Conservation (phyloP, 352 stramenopile genomes). For the Phytophthora boehmeriae region DNA sequence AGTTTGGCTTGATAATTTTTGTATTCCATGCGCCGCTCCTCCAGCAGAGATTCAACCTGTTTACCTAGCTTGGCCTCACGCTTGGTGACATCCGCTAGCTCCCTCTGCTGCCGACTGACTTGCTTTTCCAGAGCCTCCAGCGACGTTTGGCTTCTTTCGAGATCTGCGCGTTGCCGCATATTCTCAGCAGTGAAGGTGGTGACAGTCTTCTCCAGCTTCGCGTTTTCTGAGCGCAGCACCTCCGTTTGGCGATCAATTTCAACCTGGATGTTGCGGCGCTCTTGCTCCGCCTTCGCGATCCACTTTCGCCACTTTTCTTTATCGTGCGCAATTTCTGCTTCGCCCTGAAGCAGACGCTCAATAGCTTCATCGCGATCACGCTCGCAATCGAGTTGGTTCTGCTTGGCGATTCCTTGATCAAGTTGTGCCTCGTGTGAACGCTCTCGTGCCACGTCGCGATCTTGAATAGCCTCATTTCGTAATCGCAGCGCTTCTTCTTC, state of each 20-base stretch:
- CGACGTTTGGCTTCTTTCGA: conserved; percentile 26
- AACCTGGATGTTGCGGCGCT: conserved; percentile 65
- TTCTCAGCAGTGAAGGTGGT: conserved; percentile 15
- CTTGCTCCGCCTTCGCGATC: conserved; percentile 47
- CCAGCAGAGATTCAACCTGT: conserved; percentile 40
- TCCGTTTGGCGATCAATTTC: conserved; percentile 65
- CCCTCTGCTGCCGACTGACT: conserved; percentile 25
- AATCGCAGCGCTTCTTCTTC: conserved; percentile 55
- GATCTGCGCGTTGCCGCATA: conserved; percentile 33
- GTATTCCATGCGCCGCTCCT: conserved; percentile 43
- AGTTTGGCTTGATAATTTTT: conserved; percentile 34
- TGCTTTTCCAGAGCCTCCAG: conserved; percentile 37
- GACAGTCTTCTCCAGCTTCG: conserved; percentile 45
- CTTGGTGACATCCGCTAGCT: conserved; percentile 19
- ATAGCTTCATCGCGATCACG: conserved; percentile 45
- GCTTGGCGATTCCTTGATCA: conserved; percentile 57
- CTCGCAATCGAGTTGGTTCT: conserved; percentile 49
- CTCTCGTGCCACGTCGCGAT: conserved; percentile 50
- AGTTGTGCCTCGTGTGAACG: conserved; percentile 45
- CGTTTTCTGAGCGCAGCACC: conserved; percentile 43
- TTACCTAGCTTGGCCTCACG: conserved; percentile 29
- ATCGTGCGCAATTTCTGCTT: conserved; percentile 42
- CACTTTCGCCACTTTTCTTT: conserved; percentile 51
- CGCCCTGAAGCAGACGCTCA: conserved; percentile 35
- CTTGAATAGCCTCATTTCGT: conserved; percentile 54